phyloP scores from a whole-genome alignment of 176 grass and related monocot species.

The Carex parvula region DNA sequence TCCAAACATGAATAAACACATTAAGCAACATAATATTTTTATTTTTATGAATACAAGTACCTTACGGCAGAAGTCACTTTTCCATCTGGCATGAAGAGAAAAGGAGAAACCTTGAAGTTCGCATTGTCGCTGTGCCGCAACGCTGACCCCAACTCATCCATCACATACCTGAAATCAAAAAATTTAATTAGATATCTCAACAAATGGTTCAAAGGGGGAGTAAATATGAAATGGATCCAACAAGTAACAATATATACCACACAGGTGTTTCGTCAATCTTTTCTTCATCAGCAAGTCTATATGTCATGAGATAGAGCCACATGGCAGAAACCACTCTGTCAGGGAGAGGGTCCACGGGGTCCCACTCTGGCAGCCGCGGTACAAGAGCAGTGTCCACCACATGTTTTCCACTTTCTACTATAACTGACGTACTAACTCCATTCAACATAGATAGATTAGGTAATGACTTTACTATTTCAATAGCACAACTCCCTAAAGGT shows the following conservation, averaged over 20 bases:
- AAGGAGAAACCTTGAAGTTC: conserved; percentile 87
- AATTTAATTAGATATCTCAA: conserved; percentile 1
- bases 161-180: conserved; percentile 73
- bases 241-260: conserved; percentile 51
- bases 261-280: conserved; percentile 96
- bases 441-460: conserved; percentile 69
- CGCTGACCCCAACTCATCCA: conserved; percentile 96
- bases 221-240: conserved; percentile 4
- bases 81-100: conserved; percentile 89
- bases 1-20: neutral
- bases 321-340: conserved; percentile 85
- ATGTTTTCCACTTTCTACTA: conserved; percentile 70
- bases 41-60: conserved; percentile 36
- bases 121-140: conserved; percentile 75
- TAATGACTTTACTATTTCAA: conserved; percentile 61
- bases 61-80: conserved; percentile 75
- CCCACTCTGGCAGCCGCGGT: conserved; percentile 74
- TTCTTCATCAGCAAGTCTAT: conserved; percentile 85
- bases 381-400: conserved; percentile 60
- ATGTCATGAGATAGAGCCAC: conserved; percentile 96
- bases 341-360: conserved; percentile 47
- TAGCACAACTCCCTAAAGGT: conserved; percentile 65
- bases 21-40: neutral
- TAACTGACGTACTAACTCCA: conserved; percentile 45
- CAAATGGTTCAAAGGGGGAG: neutral